Percentiles rank a stretch among this genome's conserved stretches.
Evolutionary conservation across 1,284 basidiomycete genomes (phyloP).

Genomic region (Fistulina hepatica): DNA sequence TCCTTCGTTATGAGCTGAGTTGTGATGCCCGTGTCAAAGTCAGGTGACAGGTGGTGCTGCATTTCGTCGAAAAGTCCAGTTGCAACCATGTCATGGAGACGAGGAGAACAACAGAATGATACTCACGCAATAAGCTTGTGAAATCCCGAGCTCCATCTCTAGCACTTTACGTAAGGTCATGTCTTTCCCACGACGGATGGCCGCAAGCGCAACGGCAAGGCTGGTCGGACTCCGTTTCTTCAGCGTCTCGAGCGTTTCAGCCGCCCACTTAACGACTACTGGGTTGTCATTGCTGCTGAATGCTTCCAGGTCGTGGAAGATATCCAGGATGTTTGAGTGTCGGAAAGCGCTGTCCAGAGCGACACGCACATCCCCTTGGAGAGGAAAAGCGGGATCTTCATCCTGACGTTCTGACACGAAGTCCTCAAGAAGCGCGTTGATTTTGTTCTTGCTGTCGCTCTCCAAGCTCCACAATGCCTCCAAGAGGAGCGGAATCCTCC

Average conservation of each 20-base stretch:
- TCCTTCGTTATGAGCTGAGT: slow-evolving; percentile 63
- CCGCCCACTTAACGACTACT: slow-evolving; percentile 60
- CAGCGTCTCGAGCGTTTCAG: slow-evolving; percentile 52
- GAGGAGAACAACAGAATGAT: slow-evolving; percentile 12
- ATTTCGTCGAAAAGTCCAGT: slow-evolving; percentile 11
- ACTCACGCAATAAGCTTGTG: slow-evolving; percentile 72
- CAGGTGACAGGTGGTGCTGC: slow-evolving; percentile 64
- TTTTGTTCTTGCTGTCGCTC: slow-evolving; percentile 30
- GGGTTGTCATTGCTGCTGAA: slow-evolving; percentile 34
- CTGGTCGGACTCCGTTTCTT: slow-evolving; percentile 79
- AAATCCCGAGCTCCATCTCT: slow-evolving; percentile 74
- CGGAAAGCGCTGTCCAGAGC: slow-evolving; percentile 77
- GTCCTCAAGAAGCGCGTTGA: slow-evolving; percentile 58
- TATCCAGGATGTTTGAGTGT: slow-evolving; percentile 57
- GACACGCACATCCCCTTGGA: slow-evolving; percentile 54
- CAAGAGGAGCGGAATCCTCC: slow-evolving; percentile 60
- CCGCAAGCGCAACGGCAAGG: slow-evolving; percentile 74
- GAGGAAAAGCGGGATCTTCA: slow-evolving; percentile 43
- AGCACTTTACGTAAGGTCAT: slow-evolving; percentile 58
- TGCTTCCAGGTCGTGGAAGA: slow-evolving; percentile 47
- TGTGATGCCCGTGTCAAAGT: slow-evolving; percentile 76
- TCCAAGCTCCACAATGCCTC: slow-evolving; percentile 52
- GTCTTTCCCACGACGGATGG: slow-evolving; percentile 59
- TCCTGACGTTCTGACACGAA: slow-evolving; percentile 46
- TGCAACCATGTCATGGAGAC: slow-evolving; percentile 11